Conservation (phyloP, 2,329 filamentous ascomycete species). For the Lachnellula suecica region DNA sequence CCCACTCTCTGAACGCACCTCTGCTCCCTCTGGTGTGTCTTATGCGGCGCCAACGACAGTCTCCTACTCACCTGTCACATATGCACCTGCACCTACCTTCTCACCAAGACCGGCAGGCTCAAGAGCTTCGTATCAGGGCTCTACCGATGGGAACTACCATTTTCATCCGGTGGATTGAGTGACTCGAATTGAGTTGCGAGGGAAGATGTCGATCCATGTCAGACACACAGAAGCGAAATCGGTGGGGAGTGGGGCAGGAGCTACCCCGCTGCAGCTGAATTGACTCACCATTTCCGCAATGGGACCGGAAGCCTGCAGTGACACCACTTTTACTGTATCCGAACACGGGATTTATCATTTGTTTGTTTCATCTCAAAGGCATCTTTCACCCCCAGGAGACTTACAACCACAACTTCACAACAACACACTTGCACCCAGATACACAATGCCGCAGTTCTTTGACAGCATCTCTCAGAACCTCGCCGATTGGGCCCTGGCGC, state of each 20-base stretch:
- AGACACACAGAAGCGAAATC: background rate
- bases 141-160: slow-evolving; percentile 30
- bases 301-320: background rate
- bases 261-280: too few relatives aligned
- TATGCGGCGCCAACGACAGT: slow-evolving; percentile 6
- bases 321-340: too few relatives aligned
- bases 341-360: too few relatives aligned
- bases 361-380: background rate
- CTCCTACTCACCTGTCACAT: slow-evolving; percentile 8
- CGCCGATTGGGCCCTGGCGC: slow-evolving; percentile 61
- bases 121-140: background rate
- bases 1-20: slow-evolving; percentile 11
- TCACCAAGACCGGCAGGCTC: slow-evolving; percentile 1
- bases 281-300: too few relatives aligned
- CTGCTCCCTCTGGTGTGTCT: slow-evolving; percentile 5
- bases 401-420: background rate
- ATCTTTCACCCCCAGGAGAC: background rate
- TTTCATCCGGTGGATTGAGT: slow-evolving; percentile 9
- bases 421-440: background rate
- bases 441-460: slow-evolving; percentile 59
- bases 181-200: background rate
- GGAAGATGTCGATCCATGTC: background rate
- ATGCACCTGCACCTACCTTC: slow-evolving; percentile 7
- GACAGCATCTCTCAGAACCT: slow-evolving; percentile 54
- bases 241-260: background rate